These are phyloP conservation scores for Uncinocarpus reesii DNA, from an alignment of 2,329 filamentous ascomycete genomes.

Conservation along the genomic window DNA sequence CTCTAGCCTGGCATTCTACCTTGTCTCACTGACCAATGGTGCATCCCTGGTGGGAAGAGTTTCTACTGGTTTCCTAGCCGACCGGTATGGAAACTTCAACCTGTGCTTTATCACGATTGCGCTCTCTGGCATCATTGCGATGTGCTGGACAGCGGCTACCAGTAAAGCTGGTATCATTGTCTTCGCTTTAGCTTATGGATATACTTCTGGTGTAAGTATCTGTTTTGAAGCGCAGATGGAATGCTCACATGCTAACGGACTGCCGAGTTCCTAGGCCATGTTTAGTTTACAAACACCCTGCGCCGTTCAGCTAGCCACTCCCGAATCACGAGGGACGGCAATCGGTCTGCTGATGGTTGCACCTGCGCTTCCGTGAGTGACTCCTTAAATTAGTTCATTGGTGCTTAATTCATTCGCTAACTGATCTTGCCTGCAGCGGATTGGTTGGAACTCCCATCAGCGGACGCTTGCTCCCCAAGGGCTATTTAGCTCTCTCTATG, in stretches of 20 bases:
- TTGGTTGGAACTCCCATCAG: conserved; percentile 6
- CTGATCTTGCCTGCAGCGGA: not conserved
- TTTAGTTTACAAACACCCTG: conserved; percentile 11
- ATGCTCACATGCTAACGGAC: not conserved
- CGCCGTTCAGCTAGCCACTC: conserved; percentile 1
- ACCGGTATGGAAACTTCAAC: conserved; percentile 44
- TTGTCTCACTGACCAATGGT: conserved; percentile 57
- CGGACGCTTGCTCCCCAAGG: not conserved
- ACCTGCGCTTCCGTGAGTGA: conserved; percentile 1
- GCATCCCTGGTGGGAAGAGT: conserved; percentile 51
- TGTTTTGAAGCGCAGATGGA: not conserved
- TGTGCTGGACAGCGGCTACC: conserved; percentile 35
- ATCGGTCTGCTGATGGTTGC: conserved; percentile 4
- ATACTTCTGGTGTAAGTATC: conserved; percentile 43
- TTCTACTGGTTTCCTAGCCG: conserved; percentile 48
- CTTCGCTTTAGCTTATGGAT: conserved; percentile 39
- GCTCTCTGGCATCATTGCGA: conserved; percentile 35
- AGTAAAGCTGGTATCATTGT: conserved; percentile 32
- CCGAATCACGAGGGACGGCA: conserved; percentile 1
- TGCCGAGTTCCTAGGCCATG: conserved; percentile 2
- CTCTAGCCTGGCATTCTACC: conserved; percentile 49
- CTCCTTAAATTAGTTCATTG: too few relatives aligned
- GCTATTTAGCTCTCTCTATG: conserved; percentile 7
- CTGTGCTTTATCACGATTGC: conserved; percentile 37
- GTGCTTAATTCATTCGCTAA: not conserved